These are phyloP conservation scores for Candida awuae DNA, from an alignment of 805 yeast species.

Conservation along the genomic window DNA sequence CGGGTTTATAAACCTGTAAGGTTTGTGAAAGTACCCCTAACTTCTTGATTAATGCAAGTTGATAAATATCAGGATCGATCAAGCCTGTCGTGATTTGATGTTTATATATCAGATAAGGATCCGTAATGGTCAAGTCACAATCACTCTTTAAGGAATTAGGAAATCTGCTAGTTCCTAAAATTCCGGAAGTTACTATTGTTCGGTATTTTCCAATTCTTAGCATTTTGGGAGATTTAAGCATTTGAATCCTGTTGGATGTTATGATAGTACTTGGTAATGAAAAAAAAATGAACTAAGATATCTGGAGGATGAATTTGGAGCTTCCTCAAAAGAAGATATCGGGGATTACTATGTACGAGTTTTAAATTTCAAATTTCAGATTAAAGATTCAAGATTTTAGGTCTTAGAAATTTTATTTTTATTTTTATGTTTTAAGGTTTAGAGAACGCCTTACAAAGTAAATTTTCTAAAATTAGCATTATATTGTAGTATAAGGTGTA, in stretches of 20 bases:
- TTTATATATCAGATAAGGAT: constrained; percentile 53
- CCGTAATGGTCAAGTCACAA: constrained; percentile 33
- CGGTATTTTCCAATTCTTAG: too few relatives aligned
- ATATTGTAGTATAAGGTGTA: too few relatives aligned
- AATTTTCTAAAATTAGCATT: too few relatives aligned
- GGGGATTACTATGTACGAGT: not conserved
- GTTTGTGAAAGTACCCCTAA: constrained; percentile 53
- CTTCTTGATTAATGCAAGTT: constrained; percentile 52
- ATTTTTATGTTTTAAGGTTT: too few relatives aligned
- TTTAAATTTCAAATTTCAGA: not conserved
- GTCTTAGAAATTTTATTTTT: not conserved
- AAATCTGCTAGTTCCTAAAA: constrained; percentile 8
- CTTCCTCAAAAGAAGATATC: too few relatives aligned
- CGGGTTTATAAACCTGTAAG: constrained; percentile 56
- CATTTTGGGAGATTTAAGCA: too few relatives aligned
- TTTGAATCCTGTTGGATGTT: too few relatives aligned
- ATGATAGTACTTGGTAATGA: too few relatives aligned
- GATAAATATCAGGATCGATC: constrained; percentile 48
- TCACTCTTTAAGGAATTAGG: not conserved
- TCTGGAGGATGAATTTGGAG: too few relatives aligned
- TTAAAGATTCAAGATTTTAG: too few relatives aligned
- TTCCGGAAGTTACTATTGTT: constrained; percentile 2
- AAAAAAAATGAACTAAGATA: too few relatives aligned
- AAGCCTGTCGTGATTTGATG: constrained; percentile 44
- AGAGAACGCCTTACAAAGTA: too few relatives aligned